Conservation (phyloP, 2,329 filamentous ascomycete species). For the Laburnicola sp. region DNA sequence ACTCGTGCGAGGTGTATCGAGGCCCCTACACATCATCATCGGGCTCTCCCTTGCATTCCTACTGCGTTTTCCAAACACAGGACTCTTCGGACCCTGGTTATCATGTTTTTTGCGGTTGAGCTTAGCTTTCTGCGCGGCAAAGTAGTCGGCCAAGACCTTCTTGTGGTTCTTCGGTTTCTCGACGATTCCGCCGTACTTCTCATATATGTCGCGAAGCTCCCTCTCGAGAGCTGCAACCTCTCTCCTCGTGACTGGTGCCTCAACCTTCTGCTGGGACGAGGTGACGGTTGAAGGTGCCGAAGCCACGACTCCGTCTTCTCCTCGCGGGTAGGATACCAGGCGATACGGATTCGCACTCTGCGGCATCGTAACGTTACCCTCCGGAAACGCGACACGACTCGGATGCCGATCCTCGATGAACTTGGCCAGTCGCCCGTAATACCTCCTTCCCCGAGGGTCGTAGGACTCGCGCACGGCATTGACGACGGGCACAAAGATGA, state of each 20-base stretch:
- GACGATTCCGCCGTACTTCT: constrained; percentile 36
- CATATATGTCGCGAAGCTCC: constrained; percentile 33
- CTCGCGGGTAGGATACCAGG: constrained; percentile 20
- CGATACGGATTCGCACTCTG: constrained; percentile 27
- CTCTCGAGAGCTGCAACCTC: constrained; percentile 33
- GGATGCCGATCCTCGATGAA: constrained; percentile 35
- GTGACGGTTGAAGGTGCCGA: neutral
- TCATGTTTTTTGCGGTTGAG: constrained; percentile 20
- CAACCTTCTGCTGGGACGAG: neutral
- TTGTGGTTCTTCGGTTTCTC: constrained; percentile 35
- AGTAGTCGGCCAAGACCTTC: constrained; percentile 32
- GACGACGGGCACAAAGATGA: constrained; percentile 38
- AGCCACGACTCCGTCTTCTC: neutral
- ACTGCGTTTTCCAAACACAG: constrained; percentile 9
- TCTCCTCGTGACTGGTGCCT: constrained; percentile 18
- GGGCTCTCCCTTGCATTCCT: constrained; percentile 13
- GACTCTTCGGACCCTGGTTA: constrained; percentile 11
- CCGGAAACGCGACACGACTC: constrained; percentile 37
- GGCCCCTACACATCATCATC: constrained; percentile 22
- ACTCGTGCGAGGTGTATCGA: neutral
- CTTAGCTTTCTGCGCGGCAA: constrained; percentile 27
- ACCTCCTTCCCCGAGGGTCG: constrained; percentile 25
- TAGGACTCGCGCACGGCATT: constrained; percentile 35
- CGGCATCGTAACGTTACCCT: constrained; percentile 26
- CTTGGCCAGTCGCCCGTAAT: constrained; percentile 38